These are phyloP conservation scores for Spathaspora gorwiae DNA, from an alignment of 805 yeast species.

Conservation along the genomic window DNA sequence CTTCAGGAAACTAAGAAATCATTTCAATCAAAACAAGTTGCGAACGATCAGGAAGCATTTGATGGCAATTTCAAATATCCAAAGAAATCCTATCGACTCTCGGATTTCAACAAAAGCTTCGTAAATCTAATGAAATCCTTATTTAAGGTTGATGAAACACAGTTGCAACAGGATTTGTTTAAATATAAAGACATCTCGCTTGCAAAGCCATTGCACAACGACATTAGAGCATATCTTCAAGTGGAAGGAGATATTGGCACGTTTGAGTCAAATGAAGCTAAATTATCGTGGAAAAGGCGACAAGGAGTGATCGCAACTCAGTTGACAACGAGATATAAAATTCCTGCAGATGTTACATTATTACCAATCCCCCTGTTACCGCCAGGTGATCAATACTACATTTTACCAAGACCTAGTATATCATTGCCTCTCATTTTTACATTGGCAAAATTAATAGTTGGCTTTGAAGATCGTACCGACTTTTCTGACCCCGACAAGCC, in stretches of 20 bases:
- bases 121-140: conserved; percentile 39
- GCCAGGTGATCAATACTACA: conserved; percentile 32
- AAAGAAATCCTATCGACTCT: conserved; percentile 48
- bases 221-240: conserved; percentile 23
- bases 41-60: neutral
- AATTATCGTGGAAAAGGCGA: conserved; percentile 29
- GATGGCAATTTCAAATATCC: conserved; percentile 18
- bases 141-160: conserved; percentile 45
- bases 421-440: conserved; percentile 28
- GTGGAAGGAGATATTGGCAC: neutral
- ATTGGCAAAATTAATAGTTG: conserved; percentile 15
- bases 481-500: conserved; percentile 14
- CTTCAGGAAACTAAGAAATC: conserved; percentile 23
- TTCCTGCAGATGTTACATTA: conserved; percentile 29
- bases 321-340: conserved; percentile 24
- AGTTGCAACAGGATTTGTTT: conserved; percentile 53
- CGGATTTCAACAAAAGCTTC: conserved; percentile 51
- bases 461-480: neutral
- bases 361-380: conserved; percentile 29
- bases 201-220: conserved; percentile 36
- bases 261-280: conserved; percentile 20
- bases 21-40: conserved; percentile 21
- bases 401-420: conserved; percentile 20
- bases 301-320: conserved; percentile 20
- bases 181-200: conserved; percentile 36